Conservation (phyloP, 768 basidiomycete species). For the Filobasidium wieringae region DNA sequence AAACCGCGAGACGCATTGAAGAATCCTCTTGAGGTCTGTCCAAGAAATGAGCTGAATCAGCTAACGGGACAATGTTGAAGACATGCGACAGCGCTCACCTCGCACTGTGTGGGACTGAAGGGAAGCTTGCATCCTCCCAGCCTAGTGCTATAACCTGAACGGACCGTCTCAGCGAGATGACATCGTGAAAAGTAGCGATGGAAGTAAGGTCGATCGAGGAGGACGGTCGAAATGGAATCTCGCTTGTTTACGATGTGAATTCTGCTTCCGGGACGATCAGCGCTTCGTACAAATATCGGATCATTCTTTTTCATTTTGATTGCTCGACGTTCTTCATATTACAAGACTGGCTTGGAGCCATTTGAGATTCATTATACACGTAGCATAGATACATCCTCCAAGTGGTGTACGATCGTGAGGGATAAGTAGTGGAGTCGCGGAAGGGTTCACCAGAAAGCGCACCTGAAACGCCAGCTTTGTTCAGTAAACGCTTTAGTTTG, state of each 20-base stretch:
- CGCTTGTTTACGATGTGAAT: no score
- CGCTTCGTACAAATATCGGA: background rate
- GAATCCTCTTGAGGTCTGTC: constrained; percentile 26
- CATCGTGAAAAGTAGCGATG: no score
- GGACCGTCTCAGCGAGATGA: no score
- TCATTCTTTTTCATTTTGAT: background rate
- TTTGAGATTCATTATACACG: no score
- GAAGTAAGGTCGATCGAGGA: no score
- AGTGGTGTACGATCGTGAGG: no score
- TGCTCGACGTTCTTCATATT: constrained; percentile 7
- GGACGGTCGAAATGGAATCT: no score
- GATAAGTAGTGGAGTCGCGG: no score
- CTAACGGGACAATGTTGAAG: background rate
- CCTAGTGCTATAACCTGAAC: no score
- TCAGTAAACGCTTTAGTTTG: background rate
- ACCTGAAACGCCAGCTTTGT: constrained; percentile 27
- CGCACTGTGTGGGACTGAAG: background rate
- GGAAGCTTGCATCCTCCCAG: background rate
- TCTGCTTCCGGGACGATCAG: no score
- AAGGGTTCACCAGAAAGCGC: constrained; percentile 44
- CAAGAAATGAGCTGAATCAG: background rate
- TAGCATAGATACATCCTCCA: no score
- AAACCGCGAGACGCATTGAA: constrained; percentile 35
- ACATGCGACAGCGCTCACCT: background rate
- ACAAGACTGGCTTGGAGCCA: no score